phyloP scores from a whole-genome alignment of 352 stramenopile species.

The Phytophthora capsici region DNA sequence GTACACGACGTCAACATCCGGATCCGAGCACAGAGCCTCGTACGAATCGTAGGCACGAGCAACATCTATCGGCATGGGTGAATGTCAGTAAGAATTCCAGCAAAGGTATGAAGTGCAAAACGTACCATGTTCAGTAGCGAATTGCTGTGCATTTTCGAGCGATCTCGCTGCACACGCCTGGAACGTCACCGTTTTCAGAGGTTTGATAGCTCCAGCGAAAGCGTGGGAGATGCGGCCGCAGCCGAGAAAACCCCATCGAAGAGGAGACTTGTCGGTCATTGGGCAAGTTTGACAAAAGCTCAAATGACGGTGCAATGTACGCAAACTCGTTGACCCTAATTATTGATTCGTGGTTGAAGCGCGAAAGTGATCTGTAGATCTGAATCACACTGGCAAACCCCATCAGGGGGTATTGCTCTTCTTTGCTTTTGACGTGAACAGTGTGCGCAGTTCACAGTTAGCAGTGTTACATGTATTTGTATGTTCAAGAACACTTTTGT shows the following conservation, averaged over 20 bases:
- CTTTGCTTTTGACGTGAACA: too few relatives aligned
- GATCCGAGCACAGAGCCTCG: conserved; percentile 79
- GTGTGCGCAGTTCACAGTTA: too few relatives aligned
- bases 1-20: conserved; percentile 92
- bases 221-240: conserved; percentile 74
- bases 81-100: too few relatives aligned
- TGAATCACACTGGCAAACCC: conserved; percentile 14
- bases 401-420: too few relatives aligned
- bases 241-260: conserved; percentile 74
- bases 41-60: conserved; percentile 81
- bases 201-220: conserved; percentile 57
- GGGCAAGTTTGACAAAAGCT: background rate
- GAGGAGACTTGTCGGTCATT: background rate
- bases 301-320: background rate
- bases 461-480: too few relatives aligned
- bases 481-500: too few relatives aligned
- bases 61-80: too few relatives aligned
- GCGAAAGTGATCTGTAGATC: conserved; percentile 8
- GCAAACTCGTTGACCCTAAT: background rate
- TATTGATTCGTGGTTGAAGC: conserved; percentile 13
- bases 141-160: conserved; percentile 51
- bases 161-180: conserved; percentile 63
- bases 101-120: too few relatives aligned
- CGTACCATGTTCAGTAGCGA: conserved; percentile 44
- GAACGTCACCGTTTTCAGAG: conserved; percentile 34